Base-by-base conservation (phyloP, 371 early-diverging fungal species). In the Apophysomyces sp. region DNA sequence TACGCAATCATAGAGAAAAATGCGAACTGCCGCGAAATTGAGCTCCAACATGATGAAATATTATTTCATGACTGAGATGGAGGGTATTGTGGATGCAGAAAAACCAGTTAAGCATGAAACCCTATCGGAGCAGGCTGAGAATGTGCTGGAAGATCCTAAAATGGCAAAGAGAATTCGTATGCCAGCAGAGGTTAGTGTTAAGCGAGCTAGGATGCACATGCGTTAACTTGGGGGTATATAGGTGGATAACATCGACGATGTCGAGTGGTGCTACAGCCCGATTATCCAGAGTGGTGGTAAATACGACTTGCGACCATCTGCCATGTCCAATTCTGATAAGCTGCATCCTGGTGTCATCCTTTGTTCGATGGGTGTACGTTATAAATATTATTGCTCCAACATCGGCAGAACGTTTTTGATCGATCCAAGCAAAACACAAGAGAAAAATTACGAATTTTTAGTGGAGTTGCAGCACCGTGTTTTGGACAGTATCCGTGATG, bases 221-320 rank as follows among this genome's bases (percentile, higher is more conserved):
- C 30, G 40, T 29, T 15, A 26, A 61, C 24, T 54, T n/a, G 40
- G 27, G 12, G 21, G 26, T 6, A 21, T 28, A 24, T 28, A 63
- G 74, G 61, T 74, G 9, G 72, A 71, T 0, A 67, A 71, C 53
- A 68, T 65, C 28, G 81, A 78, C 7, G 81, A 80, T 37, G 62
- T 89, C 8, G 99, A 99, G 53, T 94, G 95, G 93, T 94, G 97
- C 69, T 95, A 97, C 61, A 81, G 89, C 5, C 99, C 99, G 12
- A 93, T 98, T 63, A 89, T 99, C 57, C 98, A 98, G 77, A 95
- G 95, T 78, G 99, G 98, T 56, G 98, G 98, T 36, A 79, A 85
- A 39, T 99, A 94, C 66, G 92, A 96, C 67, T 76, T 98, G 59
- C 84, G 86, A 61, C 88, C 94, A 4, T 88, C 89, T 1, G 98